phyloP scores from a whole-genome alignment of 2,329 filamentous ascomycete genomes.

The Aspergillus transmontanensis region DNA sequence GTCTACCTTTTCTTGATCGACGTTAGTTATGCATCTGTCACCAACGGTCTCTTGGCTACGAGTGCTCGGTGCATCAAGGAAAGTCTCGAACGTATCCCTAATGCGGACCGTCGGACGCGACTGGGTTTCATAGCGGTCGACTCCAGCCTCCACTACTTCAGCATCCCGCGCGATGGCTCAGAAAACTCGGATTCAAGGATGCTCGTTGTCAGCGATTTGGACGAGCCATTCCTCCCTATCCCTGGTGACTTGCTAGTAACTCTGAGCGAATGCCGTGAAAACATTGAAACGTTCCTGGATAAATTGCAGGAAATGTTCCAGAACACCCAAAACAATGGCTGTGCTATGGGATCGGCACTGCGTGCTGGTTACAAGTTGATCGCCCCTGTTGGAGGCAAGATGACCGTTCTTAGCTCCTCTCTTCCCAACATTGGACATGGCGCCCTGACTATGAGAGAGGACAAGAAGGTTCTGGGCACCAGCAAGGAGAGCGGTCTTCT shows the following conservation, averaged over 20 bases:
- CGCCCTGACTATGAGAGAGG: conserved; percentile 89
- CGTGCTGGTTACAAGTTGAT: conserved; percentile 95
- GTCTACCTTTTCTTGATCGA: conserved; percentile 96
- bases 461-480: conserved; percentile 93
- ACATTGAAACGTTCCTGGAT: conserved; percentile 86
- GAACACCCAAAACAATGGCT: conserved; percentile 83
- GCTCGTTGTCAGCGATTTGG: conserved; percentile 91
- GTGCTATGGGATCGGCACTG: conserved; percentile 93
- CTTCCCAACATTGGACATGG: conserved; percentile 88
- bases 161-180: conserved; percentile 83
- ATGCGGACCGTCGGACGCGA: conserved; percentile 88
- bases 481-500: conserved; percentile 85
- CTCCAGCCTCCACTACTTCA: conserved; percentile 93
- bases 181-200: conserved; percentile 84
- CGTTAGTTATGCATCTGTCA: conserved; percentile 87
- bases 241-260: conserved; percentile 90
- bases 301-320: conserved; percentile 97
- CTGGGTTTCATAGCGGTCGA: conserved; percentile 96
- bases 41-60: conserved; percentile 87
- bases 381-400: conserved; percentile 89
- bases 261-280: conserved; percentile 82
- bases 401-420: conserved; percentile 86
- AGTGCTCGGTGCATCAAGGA: conserved; percentile 91
- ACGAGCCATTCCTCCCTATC: conserved; percentile 94
- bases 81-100: conserved; percentile 95